Evolutionary conservation across 148 eudicot species (phyloP).

Genomic region (Fagopyrum homotropicum): DNA sequence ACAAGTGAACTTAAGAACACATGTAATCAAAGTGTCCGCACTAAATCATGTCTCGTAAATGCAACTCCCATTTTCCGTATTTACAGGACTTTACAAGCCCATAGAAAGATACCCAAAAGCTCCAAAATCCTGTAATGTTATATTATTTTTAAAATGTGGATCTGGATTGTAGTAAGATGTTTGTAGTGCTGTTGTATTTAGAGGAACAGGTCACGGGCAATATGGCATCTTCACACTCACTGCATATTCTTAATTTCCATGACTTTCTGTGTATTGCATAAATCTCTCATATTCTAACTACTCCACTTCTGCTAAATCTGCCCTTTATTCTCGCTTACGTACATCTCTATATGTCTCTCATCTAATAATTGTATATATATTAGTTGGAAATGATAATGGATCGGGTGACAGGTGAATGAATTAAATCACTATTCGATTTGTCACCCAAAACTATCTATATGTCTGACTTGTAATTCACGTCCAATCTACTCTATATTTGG

Average conservation of each 20-base stretch:
- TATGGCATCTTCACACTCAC: neutral
- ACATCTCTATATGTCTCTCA: neutral
- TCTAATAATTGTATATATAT: neutral
- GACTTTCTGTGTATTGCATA: neutral
- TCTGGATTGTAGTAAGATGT: neutral
- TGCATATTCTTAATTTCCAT: too few relatives aligned
- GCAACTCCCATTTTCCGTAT: neutral
- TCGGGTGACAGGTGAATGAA: neutral
- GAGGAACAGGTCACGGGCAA: neutral
- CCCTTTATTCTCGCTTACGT: neutral
- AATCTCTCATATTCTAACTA: neutral
- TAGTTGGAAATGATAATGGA: neutral
- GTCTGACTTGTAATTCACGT: neutral
- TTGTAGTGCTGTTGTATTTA: neutral
- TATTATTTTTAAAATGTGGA: neutral
- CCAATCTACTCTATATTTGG: too few relatives aligned
- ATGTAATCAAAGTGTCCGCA: neutral
- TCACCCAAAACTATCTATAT: neutral
- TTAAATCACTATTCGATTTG: too few relatives aligned
- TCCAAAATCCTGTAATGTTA: neutral
- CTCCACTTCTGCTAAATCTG: neutral
- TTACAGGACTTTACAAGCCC: neutral
- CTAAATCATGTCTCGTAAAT: conserved; percentile 5
- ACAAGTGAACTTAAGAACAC: neutral
- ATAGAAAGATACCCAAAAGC: neutral